Evolutionary conservation across 2,329 filamentous ascomycete genomes (phyloP), one percentile per base, ranked within the genome.

Genomic region (Colletotrichum echinochloae): DNA sequence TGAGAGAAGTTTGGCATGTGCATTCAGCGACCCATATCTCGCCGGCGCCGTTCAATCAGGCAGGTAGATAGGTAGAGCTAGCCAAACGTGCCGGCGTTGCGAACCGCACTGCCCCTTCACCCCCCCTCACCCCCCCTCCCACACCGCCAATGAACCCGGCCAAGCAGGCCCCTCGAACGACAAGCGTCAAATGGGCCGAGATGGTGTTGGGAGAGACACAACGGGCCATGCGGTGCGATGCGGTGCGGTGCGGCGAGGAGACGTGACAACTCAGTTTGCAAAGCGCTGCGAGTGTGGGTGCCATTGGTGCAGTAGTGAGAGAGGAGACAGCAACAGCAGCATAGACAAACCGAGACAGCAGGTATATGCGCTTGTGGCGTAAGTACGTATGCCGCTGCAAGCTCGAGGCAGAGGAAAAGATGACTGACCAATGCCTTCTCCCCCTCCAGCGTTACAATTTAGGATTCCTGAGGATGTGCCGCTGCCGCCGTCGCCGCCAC

Each of bases 111-210:
- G 28, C 26, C 28, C 39, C n/a, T 59, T n/a, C 41, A 33, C 28
- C 16, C 33, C 44, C 8, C 23, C 11, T 26, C 23, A 16, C 30
- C 14, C 57, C n/a, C 28, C 41, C 16, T 59, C 23, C 7, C 41
- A 60, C 67, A 66, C 64, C 68, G 67, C 64, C 57, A 67, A 67
- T 67, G 57, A 52, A 68, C 54, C 52, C 23, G 7, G 39, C 18
- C 46, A 51, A 26, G 49, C 14, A 48, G n/a, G 30, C 41, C 26
- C 39, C 20, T 60, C 18, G 23, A n/a, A 60, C 55, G 35, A 30
- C 52, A 56, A 44, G 39, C 23, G 16, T 12, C 30, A 26, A 41
- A 26, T 46, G 49, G 39, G 39, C 44, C 52, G 20, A 55, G 59
- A 11, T 18, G 35, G 28, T 28, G n/a, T 23, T 23, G 28, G 28